Evolutionary conservation across 352 stramenopile genomes (phyloP).

Genomic region (Elongisporangium anandrum): DNA sequence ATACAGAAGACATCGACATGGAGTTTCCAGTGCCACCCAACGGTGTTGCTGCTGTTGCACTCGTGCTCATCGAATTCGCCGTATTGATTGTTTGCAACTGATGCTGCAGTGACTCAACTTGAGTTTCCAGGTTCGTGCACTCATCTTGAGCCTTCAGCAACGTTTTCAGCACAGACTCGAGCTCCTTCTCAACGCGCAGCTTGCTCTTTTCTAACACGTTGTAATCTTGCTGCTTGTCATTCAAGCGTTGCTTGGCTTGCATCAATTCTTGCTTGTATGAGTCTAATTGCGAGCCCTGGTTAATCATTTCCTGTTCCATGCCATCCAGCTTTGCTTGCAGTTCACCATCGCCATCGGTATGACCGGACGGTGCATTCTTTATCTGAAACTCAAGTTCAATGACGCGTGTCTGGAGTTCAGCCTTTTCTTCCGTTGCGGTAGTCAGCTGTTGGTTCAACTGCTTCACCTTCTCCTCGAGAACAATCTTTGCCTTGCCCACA

Average conservation of each 20-base stretch:
- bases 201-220: slow-evolving; percentile 7
- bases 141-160: slow-evolving; percentile 22
- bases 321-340: slow-evolving; percentile 2
- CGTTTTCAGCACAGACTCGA: slow-evolving; percentile 11
- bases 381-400: slow-evolving; percentile 20
- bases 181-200: slow-evolving; percentile 16
- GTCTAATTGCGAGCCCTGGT: slow-evolving; percentile 19
- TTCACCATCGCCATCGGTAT: not conserved
- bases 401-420: slow-evolving; percentile 19
- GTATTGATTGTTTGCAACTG: slow-evolving; percentile 1
- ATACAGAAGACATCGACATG: slow-evolving; percentile 3
- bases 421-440: slow-evolving; percentile 47
- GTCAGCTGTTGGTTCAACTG: slow-evolving; percentile 43
- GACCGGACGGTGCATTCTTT: not conserved
- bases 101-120: slow-evolving; percentile 6
- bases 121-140: slow-evolving; percentile 19
- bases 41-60: not conserved
- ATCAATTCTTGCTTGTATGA: slow-evolving; percentile 26
- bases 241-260: slow-evolving; percentile 11
- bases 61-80: slow-evolving; percentile 3
- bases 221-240: slow-evolving; percentile 11
- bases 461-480: slow-evolving; percentile 66
- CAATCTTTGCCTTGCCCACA: slow-evolving; percentile 72
- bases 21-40: not conserved
- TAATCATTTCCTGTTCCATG: slow-evolving; percentile 7